Percentiles rank a stretch among this genome's conserved stretches.
Evolutionary conservation across 805 yeast species (phyloP).

Genomic region (Hanseniaspora meyeri): DNA sequence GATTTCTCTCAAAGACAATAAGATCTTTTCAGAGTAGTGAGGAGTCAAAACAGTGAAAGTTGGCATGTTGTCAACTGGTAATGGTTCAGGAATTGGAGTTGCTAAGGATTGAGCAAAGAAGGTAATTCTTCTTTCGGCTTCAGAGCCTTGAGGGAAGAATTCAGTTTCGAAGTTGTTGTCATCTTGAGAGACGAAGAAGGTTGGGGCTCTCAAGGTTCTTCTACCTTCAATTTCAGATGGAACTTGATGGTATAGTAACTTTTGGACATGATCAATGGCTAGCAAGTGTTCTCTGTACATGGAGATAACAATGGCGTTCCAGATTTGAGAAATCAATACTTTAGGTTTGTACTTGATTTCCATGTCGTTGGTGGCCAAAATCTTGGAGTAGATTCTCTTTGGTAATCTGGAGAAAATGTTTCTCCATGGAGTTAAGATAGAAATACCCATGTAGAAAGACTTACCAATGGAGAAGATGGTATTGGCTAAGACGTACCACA

Average conservation of each 20-base stretch:
- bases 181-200: constrained; percentile 96
- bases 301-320: constrained; percentile 98
- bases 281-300: constrained; percentile 98
- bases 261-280: constrained; percentile 97
- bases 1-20: constrained; percentile 85
- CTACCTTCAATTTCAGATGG: constrained; percentile 97
- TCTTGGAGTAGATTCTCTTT: constrained; percentile 95
- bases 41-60: constrained; percentile 95
- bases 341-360: constrained; percentile 97
- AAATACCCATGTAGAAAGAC: constrained; percentile 96
- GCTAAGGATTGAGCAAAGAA: constrained; percentile 98
- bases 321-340: constrained; percentile 93
- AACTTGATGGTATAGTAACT: constrained; percentile 92
- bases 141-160: constrained; percentile 92
- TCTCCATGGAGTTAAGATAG: constrained; percentile 99
- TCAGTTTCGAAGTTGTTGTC: constrained; percentile 89
- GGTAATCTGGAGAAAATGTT: constrained; percentile 95
- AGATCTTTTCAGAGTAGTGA: constrained; percentile 89
- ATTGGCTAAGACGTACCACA: constrained; percentile 96
- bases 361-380: constrained; percentile 97
- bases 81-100: constrained; percentile 96
- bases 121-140: constrained; percentile 98
- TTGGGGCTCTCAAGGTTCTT: constrained; percentile 96
- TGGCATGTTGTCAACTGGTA: constrained; percentile 99
- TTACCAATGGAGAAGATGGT: constrained; percentile 93